A percentile compares a stretch with the other conserved stretches of the same genome.
Evolutionary conservation across 768 basidiomycete species (phyloP).

Genomic region (Naematelia encephala): DNA sequence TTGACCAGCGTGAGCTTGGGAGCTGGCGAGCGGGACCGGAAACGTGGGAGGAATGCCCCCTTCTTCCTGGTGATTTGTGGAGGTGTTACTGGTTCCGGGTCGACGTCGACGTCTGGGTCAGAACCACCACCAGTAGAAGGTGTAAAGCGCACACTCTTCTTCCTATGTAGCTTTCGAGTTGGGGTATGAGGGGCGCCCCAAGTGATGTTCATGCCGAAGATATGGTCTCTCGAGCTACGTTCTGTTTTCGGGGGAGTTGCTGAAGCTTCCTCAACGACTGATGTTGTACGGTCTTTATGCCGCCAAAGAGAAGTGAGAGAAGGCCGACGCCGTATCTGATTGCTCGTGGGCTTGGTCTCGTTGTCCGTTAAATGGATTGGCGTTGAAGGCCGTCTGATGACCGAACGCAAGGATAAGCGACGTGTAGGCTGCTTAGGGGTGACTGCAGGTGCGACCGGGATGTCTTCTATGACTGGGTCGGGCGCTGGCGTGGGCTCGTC

Average conservation of each 20-base stretch:
- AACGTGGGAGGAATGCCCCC: background rate
- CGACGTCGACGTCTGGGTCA: background rate
- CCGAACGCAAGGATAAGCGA: no score
- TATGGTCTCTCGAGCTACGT: background rate
- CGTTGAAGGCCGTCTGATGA: no score
- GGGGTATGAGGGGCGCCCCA: conserved; percentile 15
- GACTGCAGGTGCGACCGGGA: no score
- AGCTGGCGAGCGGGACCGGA: background rate
- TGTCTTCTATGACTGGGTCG: no score
- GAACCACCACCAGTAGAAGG: conserved; percentile 12
- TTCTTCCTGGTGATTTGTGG: background rate
- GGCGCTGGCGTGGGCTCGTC: no score
- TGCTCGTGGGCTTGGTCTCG: no score
- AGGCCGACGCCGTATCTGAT: no score
- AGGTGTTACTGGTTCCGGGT: background rate
- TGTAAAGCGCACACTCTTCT: conserved; percentile 18
- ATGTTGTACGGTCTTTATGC: no score
- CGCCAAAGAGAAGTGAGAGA: no score
- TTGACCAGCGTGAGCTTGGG: background rate
- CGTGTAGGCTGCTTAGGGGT: no score
- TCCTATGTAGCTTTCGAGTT: conserved; percentile 18
- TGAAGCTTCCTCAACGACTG: background rate
- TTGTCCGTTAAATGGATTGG: no score
- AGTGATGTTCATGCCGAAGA: conserved; percentile 18
- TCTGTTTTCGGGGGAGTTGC: background rate